Conservation (phyloP, 352 stramenopile species). For the Blastocystis sp. region DNA sequence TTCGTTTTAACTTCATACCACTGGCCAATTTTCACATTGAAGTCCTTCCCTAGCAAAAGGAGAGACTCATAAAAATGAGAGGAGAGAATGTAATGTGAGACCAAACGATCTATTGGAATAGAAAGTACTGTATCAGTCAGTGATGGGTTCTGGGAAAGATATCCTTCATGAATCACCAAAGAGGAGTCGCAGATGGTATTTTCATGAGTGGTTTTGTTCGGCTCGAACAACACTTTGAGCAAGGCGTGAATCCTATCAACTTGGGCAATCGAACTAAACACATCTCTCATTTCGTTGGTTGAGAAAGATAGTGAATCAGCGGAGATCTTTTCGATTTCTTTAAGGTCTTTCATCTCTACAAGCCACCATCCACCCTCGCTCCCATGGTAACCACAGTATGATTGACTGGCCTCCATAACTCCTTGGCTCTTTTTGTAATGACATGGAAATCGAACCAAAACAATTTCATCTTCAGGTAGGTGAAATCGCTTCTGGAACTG, state of each 20-base stretch:
- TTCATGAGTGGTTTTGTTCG: not conserved
- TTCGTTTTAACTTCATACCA: not conserved
- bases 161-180: not conserved
- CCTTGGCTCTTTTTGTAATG: not conserved
- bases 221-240: not conserved
- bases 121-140: not conserved
- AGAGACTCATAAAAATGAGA: conserved; percentile 17
- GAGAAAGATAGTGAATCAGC: not conserved
- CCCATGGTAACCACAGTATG: not conserved
- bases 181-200: not conserved
- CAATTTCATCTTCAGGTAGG: not conserved
- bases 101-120: not conserved
- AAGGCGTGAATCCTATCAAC: not conserved
- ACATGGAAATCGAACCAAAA: conserved; percentile 10
- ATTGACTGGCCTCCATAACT: not conserved
- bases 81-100: not conserved
- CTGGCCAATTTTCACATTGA: not conserved
- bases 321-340: not conserved
- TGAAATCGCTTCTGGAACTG: not conserved
- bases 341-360: not conserved
- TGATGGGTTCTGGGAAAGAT: not conserved
- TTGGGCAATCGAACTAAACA: not conserved
- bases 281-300: not conserved
- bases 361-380: not conserved
- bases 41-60: not conserved